A percentile compares a stretch with the other conserved stretches of the same genome.
Evolutionary conservation across 345 rosid species (phyloP).

Genomic region (Rubroshorea leprosula): DNA sequence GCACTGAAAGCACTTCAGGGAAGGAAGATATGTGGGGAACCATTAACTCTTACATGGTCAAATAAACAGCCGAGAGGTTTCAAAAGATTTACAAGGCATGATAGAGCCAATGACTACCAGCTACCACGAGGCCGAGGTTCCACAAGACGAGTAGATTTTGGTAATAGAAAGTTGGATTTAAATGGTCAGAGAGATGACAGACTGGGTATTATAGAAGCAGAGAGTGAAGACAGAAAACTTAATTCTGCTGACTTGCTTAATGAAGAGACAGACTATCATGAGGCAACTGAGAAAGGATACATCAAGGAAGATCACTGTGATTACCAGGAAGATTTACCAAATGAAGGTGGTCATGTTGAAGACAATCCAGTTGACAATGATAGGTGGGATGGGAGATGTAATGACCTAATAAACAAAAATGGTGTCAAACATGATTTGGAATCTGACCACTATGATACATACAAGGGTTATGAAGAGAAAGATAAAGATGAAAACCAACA

Average conservation of each 20-base stretch:
- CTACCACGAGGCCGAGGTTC: conserved; percentile 12
- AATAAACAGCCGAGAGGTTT: conserved; percentile 39
- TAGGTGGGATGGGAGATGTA: conserved; percentile 32
- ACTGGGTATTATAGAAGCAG: conserved; percentile 12
- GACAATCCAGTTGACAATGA: conserved; percentile 24
- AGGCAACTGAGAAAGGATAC: conserved; percentile 7
- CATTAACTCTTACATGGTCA: conserved; percentile 45
- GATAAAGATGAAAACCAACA: conserved; percentile 14
- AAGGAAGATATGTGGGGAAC: conserved; percentile 35
- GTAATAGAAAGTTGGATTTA: conserved; percentile 16
- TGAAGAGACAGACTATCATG: conserved; percentile 10
- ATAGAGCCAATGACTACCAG: conserved; percentile 16
- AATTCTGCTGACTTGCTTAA: conserved; percentile 20
- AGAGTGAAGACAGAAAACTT: conserved; percentile 14
- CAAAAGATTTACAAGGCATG: conserved; percentile 19
- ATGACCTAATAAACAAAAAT: conserved; percentile 20
- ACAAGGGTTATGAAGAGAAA: conserved; percentile 16
- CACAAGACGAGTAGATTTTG: conserved; percentile 14
- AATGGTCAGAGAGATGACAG: conserved; percentile 15
- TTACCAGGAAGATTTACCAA: conserved; percentile 18
- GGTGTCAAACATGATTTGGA: conserved; percentile 16
- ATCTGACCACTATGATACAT: conserved; percentile 28
- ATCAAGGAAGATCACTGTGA: conserved; percentile 19
- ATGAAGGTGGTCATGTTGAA: conserved; percentile 20
- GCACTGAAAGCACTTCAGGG: conserved; percentile 39